A percentile compares a stretch with the other conserved stretches of the same genome.
phyloP scores from a whole-genome alignment of 2,329 filamentous ascomycete species.

The Pestalotiopsis fici region DNA sequence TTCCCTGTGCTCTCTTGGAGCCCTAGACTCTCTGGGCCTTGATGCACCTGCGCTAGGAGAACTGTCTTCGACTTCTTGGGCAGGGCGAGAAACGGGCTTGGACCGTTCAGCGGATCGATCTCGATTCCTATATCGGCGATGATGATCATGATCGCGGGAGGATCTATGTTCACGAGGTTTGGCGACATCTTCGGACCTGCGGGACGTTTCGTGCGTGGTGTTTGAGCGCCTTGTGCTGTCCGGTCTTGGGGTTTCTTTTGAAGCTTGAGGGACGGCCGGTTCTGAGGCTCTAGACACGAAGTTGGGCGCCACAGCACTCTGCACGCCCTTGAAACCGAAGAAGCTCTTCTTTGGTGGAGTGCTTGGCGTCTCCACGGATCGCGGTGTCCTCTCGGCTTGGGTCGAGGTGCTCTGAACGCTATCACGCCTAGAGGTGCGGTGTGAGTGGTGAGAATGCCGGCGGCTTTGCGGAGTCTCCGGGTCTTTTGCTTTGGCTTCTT shows the following conservation, averaged over 20 bases:
- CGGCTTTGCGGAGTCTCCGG: slow-evolving; percentile 8
- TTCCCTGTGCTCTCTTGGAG: not conserved
- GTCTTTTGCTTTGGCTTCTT: slow-evolving; percentile 9
- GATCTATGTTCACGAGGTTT: not conserved
- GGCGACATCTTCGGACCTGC: not conserved
- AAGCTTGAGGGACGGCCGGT: not conserved
- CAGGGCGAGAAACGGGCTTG: not conserved
- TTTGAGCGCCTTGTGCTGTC: slow-evolving; percentile 1
- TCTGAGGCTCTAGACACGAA: not conserved
- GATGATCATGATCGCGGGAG: not conserved
- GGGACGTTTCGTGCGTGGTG: not conserved
- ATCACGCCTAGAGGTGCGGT: slow-evolving; percentile 7
- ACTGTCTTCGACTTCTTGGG: not conserved
- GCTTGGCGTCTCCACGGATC: not conserved
- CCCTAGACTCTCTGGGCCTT: not conserved
- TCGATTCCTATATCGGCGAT: not conserved
- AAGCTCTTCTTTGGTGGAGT: slow-evolving; percentile 9
- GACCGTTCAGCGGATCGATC: not conserved
- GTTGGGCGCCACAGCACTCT: slow-evolving; percentile 6
- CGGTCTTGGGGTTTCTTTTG: not conserved
- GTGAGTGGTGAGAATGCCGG: slow-evolving; percentile 7
- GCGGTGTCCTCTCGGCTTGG: not conserved
- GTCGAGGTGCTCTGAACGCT: slow-evolving; percentile 8
- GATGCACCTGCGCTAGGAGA: not conserved
- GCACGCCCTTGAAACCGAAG: slow-evolving; percentile 1